These are phyloP conservation scores for Spinellus fusiger DNA, from an alignment of 192 early-diverging fungal genomes.

Conservation along the genomic window DNA sequence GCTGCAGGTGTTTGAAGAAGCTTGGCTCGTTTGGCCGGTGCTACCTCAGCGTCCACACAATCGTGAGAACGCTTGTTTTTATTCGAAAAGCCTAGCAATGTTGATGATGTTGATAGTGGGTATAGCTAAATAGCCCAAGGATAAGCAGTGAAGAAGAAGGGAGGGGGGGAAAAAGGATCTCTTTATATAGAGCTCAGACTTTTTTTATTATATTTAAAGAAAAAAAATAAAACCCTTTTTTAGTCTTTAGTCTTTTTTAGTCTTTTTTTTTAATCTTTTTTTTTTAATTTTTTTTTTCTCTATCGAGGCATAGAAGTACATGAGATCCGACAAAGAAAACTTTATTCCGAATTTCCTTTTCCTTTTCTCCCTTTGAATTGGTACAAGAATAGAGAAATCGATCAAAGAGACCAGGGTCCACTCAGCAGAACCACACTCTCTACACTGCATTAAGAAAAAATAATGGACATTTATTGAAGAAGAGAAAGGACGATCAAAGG, in stretches of 20 bases:
- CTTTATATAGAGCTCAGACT: slow-evolving; percentile 1
- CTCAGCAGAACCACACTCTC: neutral
- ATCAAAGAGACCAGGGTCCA: neutral
- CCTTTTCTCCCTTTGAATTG: neutral
- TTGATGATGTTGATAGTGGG: neutral
- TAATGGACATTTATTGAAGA: too few species aligned
- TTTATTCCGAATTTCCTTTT: too few species aligned
- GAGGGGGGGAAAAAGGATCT: slow-evolving; percentile 1
- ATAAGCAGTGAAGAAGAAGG: neutral
- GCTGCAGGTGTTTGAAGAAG: slow-evolving; percentile 7
- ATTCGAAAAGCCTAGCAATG: neutral
- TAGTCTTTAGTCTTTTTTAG: neutral
- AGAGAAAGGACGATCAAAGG: too few species aligned
- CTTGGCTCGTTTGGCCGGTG: neutral
- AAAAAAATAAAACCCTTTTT: neutral
- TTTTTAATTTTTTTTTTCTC: slow-evolving; percentile 1
- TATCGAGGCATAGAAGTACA: neutral
- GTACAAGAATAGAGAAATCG: too few species aligned
- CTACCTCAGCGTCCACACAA: neutral
- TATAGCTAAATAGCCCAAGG: neutral
- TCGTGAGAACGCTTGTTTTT: slow-evolving; percentile 5
- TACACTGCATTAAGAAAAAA: neutral
- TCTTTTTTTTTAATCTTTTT: slow-evolving; percentile 1
- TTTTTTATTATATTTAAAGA: neutral
- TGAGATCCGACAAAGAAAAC: too few species aligned